Conservation (phyloP, 1,284 basidiomycete genomes). For the Xanthoconium separans region DNA sequence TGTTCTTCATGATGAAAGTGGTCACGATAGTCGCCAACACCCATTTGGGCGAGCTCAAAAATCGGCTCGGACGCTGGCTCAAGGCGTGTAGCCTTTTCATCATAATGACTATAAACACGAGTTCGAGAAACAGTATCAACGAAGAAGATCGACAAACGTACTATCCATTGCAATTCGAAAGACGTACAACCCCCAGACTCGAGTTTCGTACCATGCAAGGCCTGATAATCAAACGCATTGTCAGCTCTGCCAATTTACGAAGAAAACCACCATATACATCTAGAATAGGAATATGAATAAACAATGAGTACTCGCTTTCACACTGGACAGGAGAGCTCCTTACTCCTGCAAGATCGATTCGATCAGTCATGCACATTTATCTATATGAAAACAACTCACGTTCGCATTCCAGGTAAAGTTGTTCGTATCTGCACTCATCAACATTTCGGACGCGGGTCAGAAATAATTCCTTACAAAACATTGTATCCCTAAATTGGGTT, state of each 20-base stretch:
- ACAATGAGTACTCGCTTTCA: not conserved
- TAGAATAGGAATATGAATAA: not conserved
- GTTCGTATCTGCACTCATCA: conserved; percentile 9
- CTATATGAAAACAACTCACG: conserved; percentile 2
- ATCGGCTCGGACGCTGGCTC: conserved; percentile 2
- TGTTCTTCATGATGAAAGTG: conserved; percentile 10
- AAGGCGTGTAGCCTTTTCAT: conserved; percentile 19
- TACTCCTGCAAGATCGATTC: conserved; percentile 10
- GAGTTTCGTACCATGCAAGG: conserved; percentile 16
- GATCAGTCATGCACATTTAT: not conserved
- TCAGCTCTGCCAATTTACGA: not conserved
- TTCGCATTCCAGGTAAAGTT: conserved; percentile 8
- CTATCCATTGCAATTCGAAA: conserved; percentile 22
- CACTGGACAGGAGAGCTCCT: not conserved
- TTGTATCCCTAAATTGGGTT: conserved; percentile 2
- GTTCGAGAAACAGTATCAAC: not conserved
- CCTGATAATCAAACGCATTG: conserved; percentile 3
- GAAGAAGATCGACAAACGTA: conserved; percentile 1
- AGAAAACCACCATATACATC: conserved; percentile 9
- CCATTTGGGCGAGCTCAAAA: conserved; percentile 7
- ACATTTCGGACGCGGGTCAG: not conserved
- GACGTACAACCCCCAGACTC: conserved; percentile 11
- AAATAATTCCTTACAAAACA: conserved; percentile 10
- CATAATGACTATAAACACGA: conserved; percentile 14
- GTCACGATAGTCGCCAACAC: conserved; percentile 7